Conservation (phyloP, 176 grass and related monocot species). For the Elaeis guineensis region DNA sequence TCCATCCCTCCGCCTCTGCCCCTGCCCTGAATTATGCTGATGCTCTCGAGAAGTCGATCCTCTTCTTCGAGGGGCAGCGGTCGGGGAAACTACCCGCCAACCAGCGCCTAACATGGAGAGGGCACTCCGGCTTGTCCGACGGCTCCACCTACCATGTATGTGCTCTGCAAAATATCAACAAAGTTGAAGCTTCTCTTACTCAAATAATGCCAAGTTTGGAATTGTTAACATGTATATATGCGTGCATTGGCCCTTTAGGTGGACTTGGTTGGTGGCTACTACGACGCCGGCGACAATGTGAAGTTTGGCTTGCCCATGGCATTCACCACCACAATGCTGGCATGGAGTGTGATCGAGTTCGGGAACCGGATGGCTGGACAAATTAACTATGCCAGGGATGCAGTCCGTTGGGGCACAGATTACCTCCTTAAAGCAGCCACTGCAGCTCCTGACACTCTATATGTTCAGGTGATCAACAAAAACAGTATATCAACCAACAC, state of each 20-base stretch:
- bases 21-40: conserved; percentile 67
- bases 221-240: neutral
- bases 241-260: conserved; percentile 12
- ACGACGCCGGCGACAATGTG: conserved; percentile 75
- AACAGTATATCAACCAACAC: no score
- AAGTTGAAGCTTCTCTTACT: neutral
- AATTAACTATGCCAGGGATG: conserved; percentile 25
- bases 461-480: conserved; percentile 43
- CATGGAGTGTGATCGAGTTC: conserved; percentile 67
- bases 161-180: neutral
- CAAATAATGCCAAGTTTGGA: neutral
- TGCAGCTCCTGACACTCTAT: conserved; percentile 41
- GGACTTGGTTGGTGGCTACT: conserved; percentile 62
- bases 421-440: conserved; percentile 71
- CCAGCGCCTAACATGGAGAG: conserved; percentile 32
- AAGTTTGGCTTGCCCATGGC: conserved; percentile 87
- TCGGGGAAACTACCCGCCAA: conserved; percentile 50
- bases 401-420: conserved; percentile 65
- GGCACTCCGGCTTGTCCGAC: conserved; percentile 47
- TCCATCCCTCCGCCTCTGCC: neutral
- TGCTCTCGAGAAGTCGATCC: conserved; percentile 79
- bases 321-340: conserved; percentile 72
- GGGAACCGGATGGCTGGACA: conserved; percentile 55
- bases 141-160: conserved; percentile 46
- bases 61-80: conserved; percentile 94